Percentiles rank a stretch among this genome's conserved stretches.
These are phyloP conservation scores for Ceratocystis albifundus DNA, from an alignment of 2,329 filamentous ascomycete species.

Conservation along the genomic window DNA sequence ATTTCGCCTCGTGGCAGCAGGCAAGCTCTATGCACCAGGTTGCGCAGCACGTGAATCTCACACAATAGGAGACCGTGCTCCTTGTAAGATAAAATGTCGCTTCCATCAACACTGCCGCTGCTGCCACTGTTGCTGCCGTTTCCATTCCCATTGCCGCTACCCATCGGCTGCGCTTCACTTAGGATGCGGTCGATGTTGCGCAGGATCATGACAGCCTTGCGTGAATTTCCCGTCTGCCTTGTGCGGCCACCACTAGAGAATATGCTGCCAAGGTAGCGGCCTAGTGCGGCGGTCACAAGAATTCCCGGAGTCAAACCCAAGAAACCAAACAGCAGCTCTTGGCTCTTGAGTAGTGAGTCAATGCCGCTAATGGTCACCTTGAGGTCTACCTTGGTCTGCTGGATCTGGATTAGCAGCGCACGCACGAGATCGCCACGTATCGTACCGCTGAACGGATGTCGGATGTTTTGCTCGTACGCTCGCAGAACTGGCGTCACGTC, in stretches of 20 bases:
- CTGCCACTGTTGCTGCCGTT: neutral
- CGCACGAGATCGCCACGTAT: conserved; percentile 78
- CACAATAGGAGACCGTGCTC: conserved; percentile 84
- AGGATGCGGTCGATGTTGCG: conserved; percentile 80
- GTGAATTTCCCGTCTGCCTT: conserved; percentile 51
- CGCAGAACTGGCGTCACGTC: conserved; percentile 84
- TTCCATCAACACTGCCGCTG: conserved; percentile 27
- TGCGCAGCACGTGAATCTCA: conserved; percentile 73
- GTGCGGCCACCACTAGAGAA: conserved; percentile 53
- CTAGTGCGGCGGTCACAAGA: conserved; percentile 65
- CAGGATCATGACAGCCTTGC: conserved; percentile 63
- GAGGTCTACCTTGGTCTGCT: conserved; percentile 97
- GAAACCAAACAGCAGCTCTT: conserved; percentile 96
- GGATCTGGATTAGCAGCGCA: conserved; percentile 86
- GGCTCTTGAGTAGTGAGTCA: conserved; percentile 84
- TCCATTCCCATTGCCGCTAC: neutral
- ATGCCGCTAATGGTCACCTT: conserved; percentile 95
- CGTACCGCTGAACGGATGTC: conserved; percentile 69
- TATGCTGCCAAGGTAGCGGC: conserved; percentile 57
- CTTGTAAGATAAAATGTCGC: conserved; percentile 73
- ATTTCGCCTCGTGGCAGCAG: conserved; percentile 61
- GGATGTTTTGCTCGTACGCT: conserved; percentile 82
- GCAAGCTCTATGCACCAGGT: conserved; percentile 42
- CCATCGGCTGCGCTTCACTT: conserved; percentile 52
- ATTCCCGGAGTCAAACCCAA: conserved; percentile 86